A percentile compares a stretch with the other conserved stretches of the same genome.
phyloP scores from a whole-genome alignment of 108 stramenopile genomes.

The Seminavis robusta region DNA sequence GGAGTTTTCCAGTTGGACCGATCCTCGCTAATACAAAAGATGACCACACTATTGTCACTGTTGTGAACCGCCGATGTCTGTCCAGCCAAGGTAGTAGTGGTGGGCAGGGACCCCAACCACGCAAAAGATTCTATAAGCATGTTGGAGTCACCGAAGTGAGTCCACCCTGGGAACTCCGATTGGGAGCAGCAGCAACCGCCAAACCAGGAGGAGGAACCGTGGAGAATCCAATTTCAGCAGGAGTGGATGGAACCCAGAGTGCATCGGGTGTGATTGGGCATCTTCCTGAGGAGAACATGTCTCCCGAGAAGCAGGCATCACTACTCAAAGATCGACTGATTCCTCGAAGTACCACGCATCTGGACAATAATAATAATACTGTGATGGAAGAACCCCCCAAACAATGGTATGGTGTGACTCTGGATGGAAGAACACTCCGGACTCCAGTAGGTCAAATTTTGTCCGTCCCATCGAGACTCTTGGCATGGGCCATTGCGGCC shows the following conservation, averaged over 20 bases:
- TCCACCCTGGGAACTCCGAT: slow-evolving; percentile 40
- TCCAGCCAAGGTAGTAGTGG: no score
- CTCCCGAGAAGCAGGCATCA: background rate
- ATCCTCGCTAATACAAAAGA: no score
- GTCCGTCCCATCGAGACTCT: slow-evolving; percentile 63
- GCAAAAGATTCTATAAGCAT: slow-evolving; percentile 80
- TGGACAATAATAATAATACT: no score
- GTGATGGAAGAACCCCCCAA: background rate
- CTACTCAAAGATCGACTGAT: no score
- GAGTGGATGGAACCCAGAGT: slow-evolving; percentile 80
- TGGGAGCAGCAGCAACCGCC: slow-evolving; percentile 2
- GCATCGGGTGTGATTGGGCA: slow-evolving; percentile 60
- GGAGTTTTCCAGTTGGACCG: no score
- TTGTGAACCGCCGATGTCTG: no score
- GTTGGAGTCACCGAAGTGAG: slow-evolving; percentile 46
- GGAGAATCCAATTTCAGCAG: slow-evolving; percentile 76
- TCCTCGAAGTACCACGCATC: slow-evolving; percentile 16
- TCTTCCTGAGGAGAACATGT: background rate
- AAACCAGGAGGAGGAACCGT: slow-evolving; percentile 13
- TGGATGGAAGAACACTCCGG: slow-evolving; percentile 69
- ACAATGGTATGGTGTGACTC: slow-evolving; percentile 69
- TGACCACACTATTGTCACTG: no score
- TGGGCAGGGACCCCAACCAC: slow-evolving; percentile 32
- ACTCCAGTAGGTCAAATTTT: slow-evolving; percentile 79
- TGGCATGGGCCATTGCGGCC: slow-evolving; percentile 85